phyloP scores from a whole-genome alignment of 2,329 filamentous ascomycete species.

The Lachnellula subtilissima region DNA sequence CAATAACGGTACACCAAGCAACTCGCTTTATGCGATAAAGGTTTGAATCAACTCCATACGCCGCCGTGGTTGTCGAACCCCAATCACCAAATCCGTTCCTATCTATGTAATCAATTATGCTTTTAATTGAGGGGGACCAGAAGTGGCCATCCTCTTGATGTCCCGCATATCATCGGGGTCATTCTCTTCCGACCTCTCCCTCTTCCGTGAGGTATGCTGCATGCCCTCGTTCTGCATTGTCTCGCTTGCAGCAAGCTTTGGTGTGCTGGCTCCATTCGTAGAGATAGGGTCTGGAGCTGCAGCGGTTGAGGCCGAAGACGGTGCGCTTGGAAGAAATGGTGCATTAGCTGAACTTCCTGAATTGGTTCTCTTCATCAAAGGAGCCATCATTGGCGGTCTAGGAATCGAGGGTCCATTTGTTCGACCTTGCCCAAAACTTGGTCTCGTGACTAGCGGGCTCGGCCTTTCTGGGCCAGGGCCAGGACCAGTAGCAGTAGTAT shows the following conservation, averaged over 20 bases:
- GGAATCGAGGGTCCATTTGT: slow-evolving; percentile 19
- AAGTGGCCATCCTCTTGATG: slow-evolving; percentile 19
- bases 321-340: slow-evolving; percentile 13
- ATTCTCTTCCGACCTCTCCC: slow-evolving; percentile 17
- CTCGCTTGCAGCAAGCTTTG: slow-evolving; percentile 10
- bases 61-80: not conserved
- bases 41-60: not conserved
- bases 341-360: slow-evolving; percentile 21
- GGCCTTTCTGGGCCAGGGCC: slow-evolving; percentile 11
- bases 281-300: slow-evolving; percentile 4
- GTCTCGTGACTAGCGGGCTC: slow-evolving; percentile 23
- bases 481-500: slow-evolving; percentile 1
- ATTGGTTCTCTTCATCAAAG: slow-evolving; percentile 20
- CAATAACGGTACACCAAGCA: not conserved
- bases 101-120: slow-evolving; percentile 8
- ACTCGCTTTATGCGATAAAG: not conserved
- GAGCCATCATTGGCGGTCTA: slow-evolving; percentile 29
- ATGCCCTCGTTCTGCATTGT: slow-evolving; percentile 7
- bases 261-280: slow-evolving; percentile 7
- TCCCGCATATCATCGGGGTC: slow-evolving; percentile 18
- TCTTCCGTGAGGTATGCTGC: slow-evolving; percentile 18
- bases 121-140: slow-evolving; percentile 19
- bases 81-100: not conserved
- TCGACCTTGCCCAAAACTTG: slow-evolving; percentile 25
- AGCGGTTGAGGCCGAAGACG: slow-evolving; percentile 24